A percentile compares a stretch with the other conserved stretches of the same genome.
phyloP scores from a whole-genome alignment of 768 basidiomycete species.

The Psilocybe subaeruginosa region DNA sequence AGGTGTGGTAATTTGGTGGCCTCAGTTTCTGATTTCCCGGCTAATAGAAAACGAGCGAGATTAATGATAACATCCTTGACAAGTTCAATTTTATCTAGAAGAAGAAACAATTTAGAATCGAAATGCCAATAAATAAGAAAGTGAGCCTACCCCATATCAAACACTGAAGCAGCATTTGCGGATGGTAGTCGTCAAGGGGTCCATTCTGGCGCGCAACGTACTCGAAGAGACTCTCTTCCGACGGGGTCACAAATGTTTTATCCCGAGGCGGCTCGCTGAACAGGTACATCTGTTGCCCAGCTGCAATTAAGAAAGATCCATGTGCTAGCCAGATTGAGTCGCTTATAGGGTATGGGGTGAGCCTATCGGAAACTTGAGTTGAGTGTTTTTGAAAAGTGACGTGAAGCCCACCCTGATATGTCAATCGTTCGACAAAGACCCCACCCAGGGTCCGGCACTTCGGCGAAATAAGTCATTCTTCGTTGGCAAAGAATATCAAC shows the following conservation, averaged over 20 bases:
- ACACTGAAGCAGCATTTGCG: slow-evolving; percentile 91
- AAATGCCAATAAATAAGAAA: background rate
- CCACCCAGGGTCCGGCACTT: slow-evolving; percentile 69
- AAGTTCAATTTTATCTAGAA: slow-evolving; percentile 71
- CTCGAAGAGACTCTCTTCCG: slow-evolving; percentile 67
- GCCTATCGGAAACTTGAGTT: slow-evolving; percentile 40
- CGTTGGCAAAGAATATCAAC: slow-evolving; percentile 92
- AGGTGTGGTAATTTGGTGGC: slow-evolving; percentile 48
- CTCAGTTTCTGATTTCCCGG: slow-evolving; percentile 17
- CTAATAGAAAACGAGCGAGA: slow-evolving; percentile 49
- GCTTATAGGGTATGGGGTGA: slow-evolving; percentile 76
- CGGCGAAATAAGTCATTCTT: slow-evolving; percentile 89
- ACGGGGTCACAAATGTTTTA: slow-evolving; percentile 6
- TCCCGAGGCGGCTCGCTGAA: slow-evolving; percentile 54
- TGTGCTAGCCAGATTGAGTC: slow-evolving; percentile 92
- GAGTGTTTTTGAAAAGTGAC: slow-evolving; percentile 1
- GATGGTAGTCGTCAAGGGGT: slow-evolving; percentile 89
- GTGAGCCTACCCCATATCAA: slow-evolving; percentile 79
- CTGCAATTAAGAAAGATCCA: slow-evolving; percentile 81
- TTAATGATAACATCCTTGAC: slow-evolving; percentile 82
- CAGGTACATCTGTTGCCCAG: slow-evolving; percentile 83
- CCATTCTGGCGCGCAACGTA: slow-evolving; percentile 84
- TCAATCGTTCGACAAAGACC: slow-evolving; percentile 70
- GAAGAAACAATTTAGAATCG: background rate
- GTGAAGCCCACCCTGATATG: slow-evolving; percentile 56